Evolutionary conservation across 306 rosid species (phyloP), one percentile per base, ranked within the genome.

Genomic region (Prunus persica): DNA sequence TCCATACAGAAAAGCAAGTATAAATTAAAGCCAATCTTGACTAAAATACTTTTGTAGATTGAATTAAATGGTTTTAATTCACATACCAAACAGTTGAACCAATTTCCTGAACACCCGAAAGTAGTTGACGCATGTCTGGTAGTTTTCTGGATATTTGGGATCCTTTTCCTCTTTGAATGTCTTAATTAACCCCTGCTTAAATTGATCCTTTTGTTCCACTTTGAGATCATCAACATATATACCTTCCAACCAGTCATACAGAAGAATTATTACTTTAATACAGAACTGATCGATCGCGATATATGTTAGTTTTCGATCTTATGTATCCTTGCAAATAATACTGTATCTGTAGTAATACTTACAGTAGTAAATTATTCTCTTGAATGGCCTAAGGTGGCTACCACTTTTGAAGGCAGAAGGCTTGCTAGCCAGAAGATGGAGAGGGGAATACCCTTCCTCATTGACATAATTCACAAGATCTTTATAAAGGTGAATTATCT

Each of bases 351-450:
- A 38, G 9, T 1, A 38, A 0, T 24, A 75, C 85, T 72, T 74
- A 82, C 91, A 68, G 25, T 60, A 11, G 72, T 90, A 90, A 80
- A 86, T 57, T 63, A 82, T 13, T 6, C 0, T 65, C 41, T 67
- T 61, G 54, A 43, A 71, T 68, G 56, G 72, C 69, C 86, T 80
- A 34, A 87, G 74, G 55, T 71, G 83, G 58, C 84, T 27, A 11
- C 92, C 87, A 86, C 93, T 91, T 78, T 13, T 80, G 75, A 91
- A 91, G 46, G 86, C 81, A 15, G 84, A 77, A 64, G 93, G 86
- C 78, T 86, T 89, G n/a, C 65, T 58, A 0, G 93, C 92, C 14
- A 91, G 82, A 55, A 78, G n/a, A 82, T 91, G 93, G 30, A 91
- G 92, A 15, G 94, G 91, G 16, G 81, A 18, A 8, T 16, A n/a